A percentile compares a stretch with the other conserved stretches of the same genome.
These are phyloP conservation scores for Phytopythium litorale DNA, from an alignment of 352 stramenopile genomes.

Conservation along the genomic window DNA sequence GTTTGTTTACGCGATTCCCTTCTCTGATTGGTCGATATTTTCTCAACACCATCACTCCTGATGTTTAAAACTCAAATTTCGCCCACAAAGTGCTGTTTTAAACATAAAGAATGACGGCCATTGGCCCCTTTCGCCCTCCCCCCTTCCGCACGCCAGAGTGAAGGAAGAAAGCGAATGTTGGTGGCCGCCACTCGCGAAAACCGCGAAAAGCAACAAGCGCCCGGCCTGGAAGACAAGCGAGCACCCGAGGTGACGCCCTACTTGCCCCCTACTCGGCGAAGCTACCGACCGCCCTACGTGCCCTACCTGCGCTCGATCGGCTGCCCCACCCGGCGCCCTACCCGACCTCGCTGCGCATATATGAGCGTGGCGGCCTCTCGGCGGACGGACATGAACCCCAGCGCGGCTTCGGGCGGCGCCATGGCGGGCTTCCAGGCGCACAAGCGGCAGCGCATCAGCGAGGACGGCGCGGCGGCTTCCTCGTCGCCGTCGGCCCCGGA, in stretches of 20 bases:
- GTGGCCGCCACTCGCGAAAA: slow-evolving; percentile 17
- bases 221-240: too few relatives aligned
- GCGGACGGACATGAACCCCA: background rate
- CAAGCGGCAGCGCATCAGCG: slow-evolving; percentile 57
- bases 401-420: slow-evolving; percentile 6
- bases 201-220: background rate
- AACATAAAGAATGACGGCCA: background rate
- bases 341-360: background rate
- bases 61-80: too few relatives aligned
- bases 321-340: too few relatives aligned
- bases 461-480: slow-evolving; percentile 13
- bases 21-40: background rate
- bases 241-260: background rate
- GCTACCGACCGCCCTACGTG: background rate
- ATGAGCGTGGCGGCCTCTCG: slow-evolving; percentile 1
- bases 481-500: slow-evolving; percentile 11
- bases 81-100: background rate
- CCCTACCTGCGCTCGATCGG: too few relatives aligned
- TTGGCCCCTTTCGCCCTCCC: too few relatives aligned
- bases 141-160: slow-evolving; percentile 18
- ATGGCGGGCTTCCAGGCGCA: slow-evolving; percentile 28
- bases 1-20: background rate
- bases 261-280: background rate
- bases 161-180: slow-evolving; percentile 35
- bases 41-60: background rate